Evolutionary conservation across 208 protist genomes (phyloP), one percentile per base, ranked within the genome.

Genomic region (Crithidia sp.): DNA sequence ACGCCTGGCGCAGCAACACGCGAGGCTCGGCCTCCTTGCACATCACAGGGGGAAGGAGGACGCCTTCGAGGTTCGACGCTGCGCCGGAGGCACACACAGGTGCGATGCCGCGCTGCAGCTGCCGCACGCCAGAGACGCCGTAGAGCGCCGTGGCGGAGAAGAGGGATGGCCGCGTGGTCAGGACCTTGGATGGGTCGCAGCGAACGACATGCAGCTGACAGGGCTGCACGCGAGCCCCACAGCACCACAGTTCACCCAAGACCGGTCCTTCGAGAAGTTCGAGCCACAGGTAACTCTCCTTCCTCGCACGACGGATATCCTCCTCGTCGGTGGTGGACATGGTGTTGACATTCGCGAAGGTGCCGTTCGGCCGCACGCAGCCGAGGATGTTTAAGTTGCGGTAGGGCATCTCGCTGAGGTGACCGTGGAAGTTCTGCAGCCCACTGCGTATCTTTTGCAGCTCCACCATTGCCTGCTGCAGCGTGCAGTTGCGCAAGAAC

Each of bases 191-290:
- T 4, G 86, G 82, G 64, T 93, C 87, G 53, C 79, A 89, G 17
- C 89, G 90, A 13, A 96, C 78, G 7, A 96, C 83, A 52, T 94
- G 88, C 13, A 96, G 77, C 59, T 95, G 88, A 56, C 88, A 95
- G n/a, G 81, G 84, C 68, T 92, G 89, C 37, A 96, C 84, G 53
- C 84, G 85, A 41, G 87, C 94, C 0, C 89, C 90, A 44, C 89
- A 96, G 69, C 88, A 94, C 84, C 84, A 95, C 52, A 96, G 74
- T 55, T 95, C 88, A n/a, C 76, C 82, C 36, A 94, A 73, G 40
- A 90, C 77, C 2, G 88, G 90, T 0, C 88, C 90, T 36, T 85
- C 70, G 7, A 81, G 72, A 10, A 96, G 79, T 55, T 95, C 88
- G 40, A 96, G 62, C 90, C 92, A 96, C 16, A 96, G 70, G 60